Conservation (phyloP, 2,329 filamentous ascomycete genomes). For the Colletotrichum noveboracense region DNA sequence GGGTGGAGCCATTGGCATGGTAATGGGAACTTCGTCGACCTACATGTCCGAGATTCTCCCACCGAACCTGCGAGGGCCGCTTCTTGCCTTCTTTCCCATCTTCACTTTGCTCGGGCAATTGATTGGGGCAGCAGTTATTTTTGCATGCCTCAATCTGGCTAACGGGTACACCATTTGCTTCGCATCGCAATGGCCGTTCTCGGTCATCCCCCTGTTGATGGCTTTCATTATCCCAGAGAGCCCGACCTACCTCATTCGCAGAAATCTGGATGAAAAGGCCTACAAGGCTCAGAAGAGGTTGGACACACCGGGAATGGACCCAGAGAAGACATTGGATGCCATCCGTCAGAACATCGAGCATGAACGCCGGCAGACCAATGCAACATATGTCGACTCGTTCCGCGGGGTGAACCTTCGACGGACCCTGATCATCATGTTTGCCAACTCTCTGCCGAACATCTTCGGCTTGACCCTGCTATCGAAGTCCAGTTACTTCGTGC, state of each 20-base stretch:
- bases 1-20: slow-evolving; percentile 48
- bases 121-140: slow-evolving; percentile 48
- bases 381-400: slow-evolving; percentile 50
- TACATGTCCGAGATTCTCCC: slow-evolving; percentile 58
- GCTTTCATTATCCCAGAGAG: slow-evolving; percentile 54
- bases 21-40: slow-evolving; percentile 47
- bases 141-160: slow-evolving; percentile 29
- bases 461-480: slow-evolving; percentile 51
- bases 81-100: slow-evolving; percentile 53
- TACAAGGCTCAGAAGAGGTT: slow-evolving; percentile 54
- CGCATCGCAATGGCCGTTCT: slow-evolving; percentile 49
- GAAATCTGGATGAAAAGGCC: slow-evolving; percentile 41
- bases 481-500: slow-evolving; percentile 44
- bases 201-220: slow-evolving; percentile 44
- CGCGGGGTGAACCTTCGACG: slow-evolving; percentile 44
- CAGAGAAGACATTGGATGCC: slow-evolving; percentile 43
- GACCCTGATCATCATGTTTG: slow-evolving; percentile 46
- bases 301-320: slow-evolving; percentile 42
- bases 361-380: slow-evolving; percentile 32
- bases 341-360: slow-evolving; percentile 55
- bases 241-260: slow-evolving; percentile 53
- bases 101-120: slow-evolving; percentile 55
- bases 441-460: slow-evolving; percentile 45
- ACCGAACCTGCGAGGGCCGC: slow-evolving; percentile 47
- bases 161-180: slow-evolving; percentile 45